Percentiles rank a stretch among this genome's conserved stretches.
These are phyloP conservation scores for Magnusiomyces ingens DNA, from an alignment of 1,139 yeast genomes.

Conservation along the genomic window DNA sequence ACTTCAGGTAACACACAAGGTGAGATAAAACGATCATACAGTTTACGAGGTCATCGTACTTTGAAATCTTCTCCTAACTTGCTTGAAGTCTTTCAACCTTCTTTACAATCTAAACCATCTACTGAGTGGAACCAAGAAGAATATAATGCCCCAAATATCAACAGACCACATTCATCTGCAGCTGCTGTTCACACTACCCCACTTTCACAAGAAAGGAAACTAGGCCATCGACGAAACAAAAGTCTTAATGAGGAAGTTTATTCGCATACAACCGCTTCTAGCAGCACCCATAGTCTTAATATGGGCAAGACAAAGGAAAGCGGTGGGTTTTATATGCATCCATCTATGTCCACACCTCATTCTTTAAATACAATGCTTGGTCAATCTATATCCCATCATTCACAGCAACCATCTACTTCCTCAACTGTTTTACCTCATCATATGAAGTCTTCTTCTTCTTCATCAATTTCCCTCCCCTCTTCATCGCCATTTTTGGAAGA, in stretches of 20 bases:
- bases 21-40: slow-evolving; percentile 17
- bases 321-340: too few species aligned
- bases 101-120: slow-evolving; percentile 8
- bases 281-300: too few species aligned
- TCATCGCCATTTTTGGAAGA: slow-evolving; percentile 2
- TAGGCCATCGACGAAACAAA: slow-evolving; percentile 23
- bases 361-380: too few species aligned
- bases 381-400: background rate
- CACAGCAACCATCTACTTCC: background rate
- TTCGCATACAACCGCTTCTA: too few species aligned
- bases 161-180: slow-evolving; percentile 4
- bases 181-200: background rate
- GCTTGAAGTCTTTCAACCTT: slow-evolving; percentile 24
- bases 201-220: background rate
- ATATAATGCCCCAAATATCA: background rate
- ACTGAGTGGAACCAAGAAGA: background rate
- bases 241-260: slow-evolving; percentile 22
- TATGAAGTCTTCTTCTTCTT: background rate
- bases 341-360: too few species aligned
- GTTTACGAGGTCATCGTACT: slow-evolving; percentile 21
- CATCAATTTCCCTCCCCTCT: slow-evolving; percentile 1
- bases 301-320: too few species aligned
- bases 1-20: slow-evolving; percentile 7
- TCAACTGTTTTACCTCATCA: background rate
- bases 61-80: slow-evolving; percentile 27